Base-by-base conservation (phyloP, 2,329 filamentous ascomycete species). In the Xylariaceae sp. region DNA sequence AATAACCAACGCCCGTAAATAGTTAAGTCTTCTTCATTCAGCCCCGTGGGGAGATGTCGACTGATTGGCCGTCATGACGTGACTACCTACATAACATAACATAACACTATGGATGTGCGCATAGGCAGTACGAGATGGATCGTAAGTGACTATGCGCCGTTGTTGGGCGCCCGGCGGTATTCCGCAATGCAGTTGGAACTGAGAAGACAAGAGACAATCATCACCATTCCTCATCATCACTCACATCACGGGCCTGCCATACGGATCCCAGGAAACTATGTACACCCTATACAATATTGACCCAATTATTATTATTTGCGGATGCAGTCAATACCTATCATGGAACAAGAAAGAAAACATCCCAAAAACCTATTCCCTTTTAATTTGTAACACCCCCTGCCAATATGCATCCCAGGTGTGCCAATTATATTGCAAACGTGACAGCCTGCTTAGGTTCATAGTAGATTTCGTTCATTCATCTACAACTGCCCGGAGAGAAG, bases 401-500 rank as follows among this genome's bases (percentile, higher is more conserved):
- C 51, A 59, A 51, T 51, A 63, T 63, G 59, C 62, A 56, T 59
- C 47, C 56, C 45, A 51, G 48, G 15, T 53, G 30, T 59, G 59
- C 59, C 35, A 55, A 56, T 59, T 55, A 30, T 47, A 55, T 54
- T 50, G 51, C 30, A 51, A 47, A 39, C 23, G 18, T 61, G 30
- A 55, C 23, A 23, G 55, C 52, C 53, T 45, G n/a, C 17, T 44
- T 39, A 10, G 18, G 13, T 35, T 15, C 15, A 55, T n/a, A 30
- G 23, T 30, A 30, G 6, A 18, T 56, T 42, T 34, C 58, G 10
- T 15, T 30, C 23, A 30, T 7, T 51, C 9, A 39, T 37, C 53
- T 82, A 92, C 68, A 92, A 76, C 71, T 91, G 87, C 54, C 89
- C 89, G 52, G 88, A 90, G 56, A 93, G 78, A 63, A 92, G 80